Evolutionary conservation across 129 eudicot genomes (phyloP), one percentile per base, ranked within the genome.

Genomic region (Flaveria brownii): DNA sequence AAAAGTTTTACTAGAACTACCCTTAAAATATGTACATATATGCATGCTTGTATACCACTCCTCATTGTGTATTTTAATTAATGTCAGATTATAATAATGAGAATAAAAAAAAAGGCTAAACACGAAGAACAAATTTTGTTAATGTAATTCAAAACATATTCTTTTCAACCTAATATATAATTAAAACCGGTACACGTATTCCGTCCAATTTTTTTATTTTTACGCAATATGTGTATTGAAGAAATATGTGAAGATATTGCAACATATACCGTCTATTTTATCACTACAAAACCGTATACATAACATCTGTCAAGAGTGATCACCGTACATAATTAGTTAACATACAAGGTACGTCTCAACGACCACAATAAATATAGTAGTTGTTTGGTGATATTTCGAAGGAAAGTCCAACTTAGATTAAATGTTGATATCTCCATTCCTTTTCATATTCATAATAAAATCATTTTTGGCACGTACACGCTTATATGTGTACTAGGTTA

Each of bases 321-420:
- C 2, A 63, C 67, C 72, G 52, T 63, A 75, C 54, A 22, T 45
- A 45, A 11, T 45, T 45, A 36, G 50, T 8, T 62, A 46, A 67
- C 64, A 50, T 49, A 51, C 80, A 54, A 25, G 56, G 1, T 5
- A 16, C 11, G 22, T 66, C 66, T 55, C 75, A 69, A 77, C 70
- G 33, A 68, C 75, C 69, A 18, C 28, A 59, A 41, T 77, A 77
- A 77, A 77, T 77, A 36, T 23, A 77, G 81, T 77, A 55, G 81
- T 77, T 77, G 81, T 77, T 68, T 68, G 81, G 47, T 77, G 81
- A 68, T 54, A 22, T 68, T 22, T 54, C 9, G 75, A 54, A 23
- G 25, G 46, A 68, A 77, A 77, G 81, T 77, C 81, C 81, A 77
- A 55, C 69, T 77, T 41, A 23, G 49, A 77, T 68, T 77, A 77